Base-by-base conservation (phyloP, 2,329 filamentous ascomycete genomes). In the Capronia epimyces region DNA sequence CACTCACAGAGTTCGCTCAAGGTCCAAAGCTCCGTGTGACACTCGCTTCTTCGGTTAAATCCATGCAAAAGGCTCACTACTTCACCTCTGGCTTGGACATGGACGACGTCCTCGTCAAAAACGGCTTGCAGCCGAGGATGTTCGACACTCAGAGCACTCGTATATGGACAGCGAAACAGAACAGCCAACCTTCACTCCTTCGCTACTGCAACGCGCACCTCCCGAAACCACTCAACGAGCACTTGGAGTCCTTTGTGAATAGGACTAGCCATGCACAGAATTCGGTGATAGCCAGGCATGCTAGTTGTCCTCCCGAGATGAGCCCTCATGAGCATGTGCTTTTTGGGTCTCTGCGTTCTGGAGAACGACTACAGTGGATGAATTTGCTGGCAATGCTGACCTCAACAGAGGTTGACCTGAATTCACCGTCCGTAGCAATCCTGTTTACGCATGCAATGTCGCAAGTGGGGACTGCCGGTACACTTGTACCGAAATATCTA, bases 331-430 rank as follows among this genome's bases (percentile, higher is more conserved):
- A 85, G 46, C 83, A 73, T 60, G 75, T 77, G 44, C 67, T 72
- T 0, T 71, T 83, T n/a, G 68, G 70, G 0, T 61, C 71, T 0
- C 56, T 84, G 2, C 70, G 75, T 0, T 60, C 75, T 1, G 79
- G 79, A 0, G 51, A 69, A 15, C 60, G 63, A 1, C 63, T 81
- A 7, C 76, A 80, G 44, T 84, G 79, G 75, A 59, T 68, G 7
- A 83, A 82, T 46, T 73, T 84, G 2, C 60, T 80, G 0, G 60
- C 69, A 1, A 74, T 82, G 57, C 62, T 84, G 2, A 63, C 65
- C 0, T 65, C 68, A 1, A 72, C 75, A 0, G 67, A 67, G 1
- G 46, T 84, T 0, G 73, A 80, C 39, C 74, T 80, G 29, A 75
- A 73, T 9, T 74, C 75, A 36, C 51, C 66, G 0, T 75, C 79